Conservation (phyloP, 2,329 filamentous ascomycete species). For the Penicillium sp. region DNA sequence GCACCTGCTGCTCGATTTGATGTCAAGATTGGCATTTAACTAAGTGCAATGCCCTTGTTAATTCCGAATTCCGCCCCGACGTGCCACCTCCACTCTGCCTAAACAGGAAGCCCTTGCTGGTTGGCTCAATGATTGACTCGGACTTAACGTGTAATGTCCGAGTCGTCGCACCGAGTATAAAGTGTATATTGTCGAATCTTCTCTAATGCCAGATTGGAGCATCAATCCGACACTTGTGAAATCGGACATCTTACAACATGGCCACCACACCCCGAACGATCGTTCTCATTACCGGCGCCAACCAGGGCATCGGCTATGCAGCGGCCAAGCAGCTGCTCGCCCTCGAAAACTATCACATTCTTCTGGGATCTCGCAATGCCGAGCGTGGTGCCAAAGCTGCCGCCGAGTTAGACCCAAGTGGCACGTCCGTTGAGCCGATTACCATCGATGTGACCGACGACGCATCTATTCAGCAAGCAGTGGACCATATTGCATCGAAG, state of each 20-base stretch:
- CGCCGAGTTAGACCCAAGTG: constrained; percentile 10
- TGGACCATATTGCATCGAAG: constrained; percentile 55
- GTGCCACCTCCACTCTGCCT: no score
- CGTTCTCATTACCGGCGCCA: constrained; percentile 15
- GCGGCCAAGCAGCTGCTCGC: constrained; percentile 10
- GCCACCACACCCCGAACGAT: constrained; percentile 4
- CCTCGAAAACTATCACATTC: constrained; percentile 8
- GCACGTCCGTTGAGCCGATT: constrained; percentile 12
- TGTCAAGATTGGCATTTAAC: no score
- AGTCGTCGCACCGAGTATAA: no score
- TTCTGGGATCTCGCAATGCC: constrained; percentile 16
- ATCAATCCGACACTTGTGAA: no score
- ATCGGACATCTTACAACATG: constrained; percentile 3
- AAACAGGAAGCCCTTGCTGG: no score
- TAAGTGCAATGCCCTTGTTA: no score
- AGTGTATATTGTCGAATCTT: no score
- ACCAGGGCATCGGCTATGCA: constrained; percentile 16
- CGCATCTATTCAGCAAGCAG: constrained; percentile 52
- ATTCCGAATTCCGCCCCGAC: no score
- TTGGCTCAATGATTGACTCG: background rate
- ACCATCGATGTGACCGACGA: constrained; percentile 52
- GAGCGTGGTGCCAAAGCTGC: constrained; percentile 20
- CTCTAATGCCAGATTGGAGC: no score
- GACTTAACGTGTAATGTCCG: constrained; percentile 6
- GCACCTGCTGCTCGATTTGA: no score